Evolutionary conservation across 495 filamentous ascomycete genomes (phyloP), one percentile per base, ranked within the genome.

Genomic region (Podospora pseudoanserina): DNA sequence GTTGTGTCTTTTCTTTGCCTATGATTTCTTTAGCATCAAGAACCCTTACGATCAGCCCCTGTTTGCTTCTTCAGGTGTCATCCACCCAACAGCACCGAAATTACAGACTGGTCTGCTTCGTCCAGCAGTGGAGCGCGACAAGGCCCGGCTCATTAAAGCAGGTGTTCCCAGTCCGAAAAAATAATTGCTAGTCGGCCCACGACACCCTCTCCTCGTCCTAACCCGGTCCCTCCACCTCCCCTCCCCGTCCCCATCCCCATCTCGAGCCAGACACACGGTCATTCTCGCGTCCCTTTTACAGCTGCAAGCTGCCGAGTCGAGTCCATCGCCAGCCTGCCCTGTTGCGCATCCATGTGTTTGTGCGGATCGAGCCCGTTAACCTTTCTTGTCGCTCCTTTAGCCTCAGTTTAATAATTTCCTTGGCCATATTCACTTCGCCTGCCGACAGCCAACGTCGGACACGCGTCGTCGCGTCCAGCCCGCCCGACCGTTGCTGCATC

Each of bases 391-490:
- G 60, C 74, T 79, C 76, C 58, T 79, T 77, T 79, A 71, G 55
- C 55, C 55, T 26, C 55, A 20, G 23, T 19, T 19, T 58, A 58
- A 19, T 70, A 70, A 62, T 39, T 58, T 61, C 63, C 67, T 63
- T 28, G 61, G 28, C n/a, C 34, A 32, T n/a, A 18, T 73, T 71
- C 68, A 64, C 68, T 72, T 72, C 70, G 63, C 49, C 65, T 53
- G 23, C 65, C 49, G 26, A 68, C 64, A 60, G 54, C 53, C 65
- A 64, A 66, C 64, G 49, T 32, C 72, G 65, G 62, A 67, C 73
- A 78, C 79, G 79, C 79, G 79, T 63, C 30, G 59, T 80, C 79
- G 79, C 78, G 79, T 76, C 67, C 34, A 67, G 58, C 60, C 69
- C 63, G 54, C 62, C 66, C 65, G 58, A 72, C 74, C 55, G 64